Evolutionary conservation across 2,329 filamentous ascomycete species (phyloP), one percentile per base, ranked within the genome.

Genomic region (Fusarium pseudonygamai): DNA sequence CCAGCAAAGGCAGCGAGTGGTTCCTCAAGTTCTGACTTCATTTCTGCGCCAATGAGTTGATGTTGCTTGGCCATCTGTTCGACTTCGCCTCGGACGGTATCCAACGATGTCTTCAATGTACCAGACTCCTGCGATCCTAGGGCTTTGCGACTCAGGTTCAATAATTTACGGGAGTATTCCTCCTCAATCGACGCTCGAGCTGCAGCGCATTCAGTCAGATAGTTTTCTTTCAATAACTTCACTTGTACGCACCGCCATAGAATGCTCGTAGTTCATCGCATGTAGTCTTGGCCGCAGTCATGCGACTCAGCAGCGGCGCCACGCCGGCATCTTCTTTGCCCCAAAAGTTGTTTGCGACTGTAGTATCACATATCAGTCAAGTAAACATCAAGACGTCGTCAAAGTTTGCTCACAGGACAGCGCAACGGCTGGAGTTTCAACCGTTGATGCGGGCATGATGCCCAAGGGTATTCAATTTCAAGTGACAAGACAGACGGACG

Each of bases 261-360:
- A 99, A 99, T 15, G 92, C 87, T 80, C 93, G 96, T 57, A 99
- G 84, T 84, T 99, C 96, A 83, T 99, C 97, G 81, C 93, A 95
- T 32, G 96, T 98, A 78, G 93, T 91, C 86, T 99, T 99, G 55
- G 96, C 94, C 83, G 92, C 92, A 80, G 94, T 92, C 94, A 99
- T 97, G 79, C 96, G 96, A 82, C 96, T 94, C 36, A 99, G 88
- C 79, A 99, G 90, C 66, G 96, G 97, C 50, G 88, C 88, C 79
- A 99, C 95, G 81, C 96, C 97, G 58, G 96, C 96, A 87, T 99
- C 96, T 82, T 98, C 96, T 87, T 97, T 98, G 73, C 96, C 96
- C 96, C 96, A 99, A 84, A 99, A 99, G 82, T 99, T 99, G 86
- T 99, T 99, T 79, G 96, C 96, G 85, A 99, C 95, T 95, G 57